Evolutionary conservation across 306 rosid species (phyloP), one percentile per base, ranked within the genome.

Genomic region (Senna siamea): DNA sequence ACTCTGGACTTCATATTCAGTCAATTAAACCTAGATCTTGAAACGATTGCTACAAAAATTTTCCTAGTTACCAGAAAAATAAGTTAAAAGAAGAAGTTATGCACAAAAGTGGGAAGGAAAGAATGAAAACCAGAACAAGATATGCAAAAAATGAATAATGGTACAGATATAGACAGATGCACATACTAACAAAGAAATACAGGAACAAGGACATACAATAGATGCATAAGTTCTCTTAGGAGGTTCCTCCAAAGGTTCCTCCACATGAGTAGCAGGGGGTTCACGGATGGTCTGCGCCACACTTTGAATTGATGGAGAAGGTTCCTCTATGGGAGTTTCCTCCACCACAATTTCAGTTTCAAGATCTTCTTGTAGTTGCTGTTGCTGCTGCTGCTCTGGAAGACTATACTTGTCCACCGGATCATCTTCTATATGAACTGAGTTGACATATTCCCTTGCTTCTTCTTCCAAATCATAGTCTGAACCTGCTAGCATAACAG

Each of bases 221-320:
- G 99, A 92, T 77, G 99, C 98, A 56, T 84, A 95, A 71, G 96
- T 90, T 80, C 83, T 92, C 88, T 85, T 92, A 18, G 85, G 81
- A 77, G 90, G 87, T 79, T 92, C 99, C 76, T 87, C 96, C 22
- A 73, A 76, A 2, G 83, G 87, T 72, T 95, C 99, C 71, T 92
- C 99, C 48, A 79, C 74, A 46, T 55, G 71, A 69, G 78, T 68
- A 38, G 70, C 83, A 28, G 86, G 85, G 35, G 85, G 50, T 76
- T 95, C 98, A 46, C 38, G 87, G 51, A 69, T 64, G 17, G 79
- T 66, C 46, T 89, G 82, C 34, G 67, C 84, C 51, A 68, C 84
- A 61, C 9, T 83, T 76, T 81, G 89, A 80, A 72, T 74, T 0
- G 87, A 79, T 54, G 77, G 79, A 79, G 83, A 77, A 1, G 73